Base-by-base conservation (phyloP, 345 rosid genomes). In the Boechera divaricarpa region DNA sequence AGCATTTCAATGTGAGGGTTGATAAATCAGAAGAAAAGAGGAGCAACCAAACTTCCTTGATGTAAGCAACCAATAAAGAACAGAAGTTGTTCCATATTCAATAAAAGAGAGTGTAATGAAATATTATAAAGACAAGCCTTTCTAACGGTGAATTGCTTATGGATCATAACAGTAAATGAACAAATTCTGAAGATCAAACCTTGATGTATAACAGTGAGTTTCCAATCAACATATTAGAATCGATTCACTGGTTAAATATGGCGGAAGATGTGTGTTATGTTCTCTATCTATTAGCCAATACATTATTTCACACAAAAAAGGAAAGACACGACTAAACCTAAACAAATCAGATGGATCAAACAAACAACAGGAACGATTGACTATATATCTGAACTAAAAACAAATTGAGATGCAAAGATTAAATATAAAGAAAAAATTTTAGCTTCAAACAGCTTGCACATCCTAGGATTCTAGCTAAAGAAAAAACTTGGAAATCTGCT, bases 1-100 rank as follows among this genome's bases (percentile, higher is more conserved):
- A 6, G 89, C 72, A 26, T 74, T 28, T 78, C 82, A 51, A 79
- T 70, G 51, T 13, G 39, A 73, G 26, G 74, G 49, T 16, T 77
- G 47, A 77, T 47, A 16, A 63, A 13, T 4, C 45, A 65, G 55
- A 42, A 45, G 59, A 42, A 26, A 60, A 38, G 35, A 15, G 28
- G 26, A 70, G 65, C 12, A 54, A 44, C 44, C 13, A 42, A 61
- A 68, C 10, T 68, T 76, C 38, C 58, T 63, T 54, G 39, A 69
- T 60, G 70, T 54, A 69, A 33, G 70, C n/a, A 28, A 38, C 51
- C 15, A 52, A 62, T 77, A 77, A 69, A 49, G 45, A 45, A 5
- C 36, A 39, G 5, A 16, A 28, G 4, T 29, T 75, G 67, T 58
- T 75, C 60, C 44, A 13, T 66, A 49, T 39, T 49, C 12, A 56